A percentile compares a stretch with the other conserved stretches of the same genome.
Evolutionary conservation across 2,329 filamentous ascomycete genomes (phyloP).

Genomic region (Elsinoe australis): DNA sequence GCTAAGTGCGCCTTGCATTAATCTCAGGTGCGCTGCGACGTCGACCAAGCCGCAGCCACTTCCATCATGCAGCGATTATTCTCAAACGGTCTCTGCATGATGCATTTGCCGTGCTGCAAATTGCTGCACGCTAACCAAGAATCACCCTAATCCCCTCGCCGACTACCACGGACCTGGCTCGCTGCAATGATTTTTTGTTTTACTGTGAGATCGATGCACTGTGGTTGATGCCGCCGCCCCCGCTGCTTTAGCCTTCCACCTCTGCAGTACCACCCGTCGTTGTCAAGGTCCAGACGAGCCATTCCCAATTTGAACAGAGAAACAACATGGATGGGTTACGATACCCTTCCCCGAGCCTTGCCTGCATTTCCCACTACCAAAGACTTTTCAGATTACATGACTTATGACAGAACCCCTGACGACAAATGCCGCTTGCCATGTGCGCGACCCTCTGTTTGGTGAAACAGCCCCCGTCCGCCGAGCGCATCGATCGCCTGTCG

Average conservation of each 20-base stretch:
- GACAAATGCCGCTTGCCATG: constrained; percentile 8
- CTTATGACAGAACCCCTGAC: no score
- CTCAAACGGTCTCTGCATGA: constrained; percentile 15
- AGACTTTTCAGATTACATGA: no score
- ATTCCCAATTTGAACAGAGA: background rate
- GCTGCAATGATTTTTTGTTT: constrained; percentile 7
- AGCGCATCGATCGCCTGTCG: constrained; percentile 5
- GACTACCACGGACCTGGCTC: constrained; percentile 14
- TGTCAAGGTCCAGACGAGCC: constrained; percentile 8
- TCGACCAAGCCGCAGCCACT: constrained; percentile 13
- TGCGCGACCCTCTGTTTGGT: background rate
- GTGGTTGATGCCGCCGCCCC: background rate
- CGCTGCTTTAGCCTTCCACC: background rate
- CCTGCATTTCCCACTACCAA: background rate
- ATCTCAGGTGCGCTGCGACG: no score
- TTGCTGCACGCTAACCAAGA: constrained; percentile 12
- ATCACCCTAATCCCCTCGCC: background rate
- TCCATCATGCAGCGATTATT: constrained; percentile 12
- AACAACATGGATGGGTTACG: background rate
- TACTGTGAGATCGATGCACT: background rate
- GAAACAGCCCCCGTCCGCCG: constrained; percentile 8
- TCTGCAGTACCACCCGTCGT: constrained; percentile 4
- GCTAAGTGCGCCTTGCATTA: no score
- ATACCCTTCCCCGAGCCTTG: constrained; percentile 1
- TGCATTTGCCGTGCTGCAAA: background rate